phyloP scores from a whole-genome alignment of 164 flowering plant species.

The Sextonia rubra region DNA sequence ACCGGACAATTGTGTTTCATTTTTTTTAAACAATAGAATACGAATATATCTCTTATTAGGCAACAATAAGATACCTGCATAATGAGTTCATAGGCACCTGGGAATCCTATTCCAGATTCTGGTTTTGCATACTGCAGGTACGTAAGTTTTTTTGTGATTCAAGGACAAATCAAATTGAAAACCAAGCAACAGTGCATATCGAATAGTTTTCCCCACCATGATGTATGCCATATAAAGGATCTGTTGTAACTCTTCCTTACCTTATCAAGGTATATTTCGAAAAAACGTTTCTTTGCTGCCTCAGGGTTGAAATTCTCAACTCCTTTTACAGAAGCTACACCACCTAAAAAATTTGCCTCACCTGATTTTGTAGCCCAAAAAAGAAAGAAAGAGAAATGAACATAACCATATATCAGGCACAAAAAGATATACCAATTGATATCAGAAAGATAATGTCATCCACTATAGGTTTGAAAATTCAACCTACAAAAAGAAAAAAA shows the following conservation, averaged over 20 bases:
- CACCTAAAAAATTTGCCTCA: conserved; percentile 94
- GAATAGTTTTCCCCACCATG: neutral
- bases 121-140: conserved; percentile 82
- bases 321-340: conserved; percentile 88
- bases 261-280: conserved; percentile 89
- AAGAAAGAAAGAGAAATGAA: neutral
- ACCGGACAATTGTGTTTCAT: neutral
- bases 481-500: neutral
- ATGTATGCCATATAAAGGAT: neutral
- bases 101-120: conserved; percentile 89
- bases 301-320: conserved; percentile 61
- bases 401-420: neutral
- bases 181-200: neutral
- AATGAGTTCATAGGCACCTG: conserved; percentile 91
- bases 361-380: conserved; percentile 34
- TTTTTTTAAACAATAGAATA: conserved; percentile 2
- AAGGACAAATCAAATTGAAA: conserved; percentile 1
- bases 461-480: neutral
- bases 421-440: neutral
- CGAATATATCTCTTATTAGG: neutral
- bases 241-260: conserved; percentile 23
- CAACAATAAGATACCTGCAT: conserved; percentile 44
- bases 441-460: neutral
- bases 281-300: conserved; percentile 81
- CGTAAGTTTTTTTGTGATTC: neutral